These are phyloP conservation scores for Arthrobotrys pseudoclavata DNA, from an alignment of 2,329 filamentous ascomycete species.

Conservation along the genomic window DNA sequence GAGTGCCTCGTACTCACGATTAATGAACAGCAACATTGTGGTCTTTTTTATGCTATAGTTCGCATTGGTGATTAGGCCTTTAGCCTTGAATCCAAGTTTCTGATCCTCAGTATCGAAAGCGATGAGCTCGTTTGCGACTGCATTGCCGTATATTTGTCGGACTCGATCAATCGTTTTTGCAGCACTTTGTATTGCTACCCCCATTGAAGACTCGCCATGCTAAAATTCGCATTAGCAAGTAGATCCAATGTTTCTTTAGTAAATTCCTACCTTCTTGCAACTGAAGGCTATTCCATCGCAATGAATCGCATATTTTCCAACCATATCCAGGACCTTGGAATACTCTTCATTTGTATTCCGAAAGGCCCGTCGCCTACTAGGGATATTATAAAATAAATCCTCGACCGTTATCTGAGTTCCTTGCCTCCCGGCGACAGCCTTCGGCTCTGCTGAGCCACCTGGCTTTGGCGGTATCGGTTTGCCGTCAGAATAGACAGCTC, in stretches of 20 bases:
- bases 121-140: slow-evolving; percentile 88
- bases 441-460: slow-evolving; percentile 87
- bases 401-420: slow-evolving; percentile 97
- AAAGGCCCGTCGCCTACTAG: slow-evolving; percentile 88
- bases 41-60: slow-evolving; percentile 96
- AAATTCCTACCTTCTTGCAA: slow-evolving; percentile 79
- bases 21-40: slow-evolving; percentile 91
- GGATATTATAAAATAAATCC: slow-evolving; percentile 96
- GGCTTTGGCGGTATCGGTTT: slow-evolving; percentile 86
- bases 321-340: slow-evolving; percentile 95
- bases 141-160: slow-evolving; percentile 86
- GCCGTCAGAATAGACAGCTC: slow-evolving; percentile 87
- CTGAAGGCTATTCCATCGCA: slow-evolving; percentile 92
- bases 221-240: slow-evolving; percentile 10
- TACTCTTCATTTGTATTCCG: slow-evolving; percentile 94
- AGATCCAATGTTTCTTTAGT: not conserved
- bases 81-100: slow-evolving; percentile 85
- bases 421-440: slow-evolving; percentile 84
- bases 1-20: slow-evolving; percentile 68
- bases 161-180: slow-evolving; percentile 85
- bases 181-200: slow-evolving; percentile 81
- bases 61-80: slow-evolving; percentile 87
- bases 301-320: slow-evolving; percentile 93
- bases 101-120: slow-evolving; percentile 79
- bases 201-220: slow-evolving; percentile 85